phyloP scores from a whole-genome alignment of 2,329 filamentous ascomycete species.

The Stenocarpella maydis region DNA sequence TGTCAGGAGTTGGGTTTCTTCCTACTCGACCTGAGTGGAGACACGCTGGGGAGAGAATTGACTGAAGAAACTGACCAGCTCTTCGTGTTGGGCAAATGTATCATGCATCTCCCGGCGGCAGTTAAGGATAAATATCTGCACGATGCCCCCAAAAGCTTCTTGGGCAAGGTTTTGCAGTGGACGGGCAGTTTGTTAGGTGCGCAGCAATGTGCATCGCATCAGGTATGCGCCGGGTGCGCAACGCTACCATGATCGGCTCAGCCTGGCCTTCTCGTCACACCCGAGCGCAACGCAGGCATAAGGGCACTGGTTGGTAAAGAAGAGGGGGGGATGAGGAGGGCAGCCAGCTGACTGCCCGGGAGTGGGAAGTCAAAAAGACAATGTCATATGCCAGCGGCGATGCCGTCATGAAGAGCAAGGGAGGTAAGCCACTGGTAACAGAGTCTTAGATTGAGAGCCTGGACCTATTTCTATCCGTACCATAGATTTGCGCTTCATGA shows the following conservation, averaged over 20 bases:
- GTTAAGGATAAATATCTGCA: conserved; percentile 2
- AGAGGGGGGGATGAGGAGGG: neutral
- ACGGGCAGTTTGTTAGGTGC: conserved; percentile 38
- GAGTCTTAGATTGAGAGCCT: neutral
- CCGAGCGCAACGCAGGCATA: conserved; percentile 24
- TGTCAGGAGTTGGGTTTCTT: conserved; percentile 38
- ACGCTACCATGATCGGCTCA: conserved; percentile 6
- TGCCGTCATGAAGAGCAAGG: neutral
- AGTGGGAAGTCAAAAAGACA: conserved; percentile 20
- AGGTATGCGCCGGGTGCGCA: conserved; percentile 27
- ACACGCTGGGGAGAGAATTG: conserved; percentile 3
- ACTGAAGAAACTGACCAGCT: neutral
- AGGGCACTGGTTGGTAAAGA: neutral
- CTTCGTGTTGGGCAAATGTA: neutral
- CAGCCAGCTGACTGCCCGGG: conserved; percentile 9
- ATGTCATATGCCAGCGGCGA: conserved; percentile 8
- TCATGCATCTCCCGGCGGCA: conserved; percentile 13
- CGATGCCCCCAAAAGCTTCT: conserved; percentile 19
- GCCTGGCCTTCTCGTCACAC: conserved; percentile 22
- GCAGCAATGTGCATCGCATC: conserved; percentile 42
- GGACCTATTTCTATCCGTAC: too few relatives aligned
- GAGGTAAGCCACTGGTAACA: neutral
- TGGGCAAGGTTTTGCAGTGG: conserved; percentile 39
- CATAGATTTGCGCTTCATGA: too few relatives aligned
- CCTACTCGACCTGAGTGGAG: conserved; percentile 34